Conservation (phyloP, 164 flowering plant genomes). For the Magnolia changhungtana region DNA sequence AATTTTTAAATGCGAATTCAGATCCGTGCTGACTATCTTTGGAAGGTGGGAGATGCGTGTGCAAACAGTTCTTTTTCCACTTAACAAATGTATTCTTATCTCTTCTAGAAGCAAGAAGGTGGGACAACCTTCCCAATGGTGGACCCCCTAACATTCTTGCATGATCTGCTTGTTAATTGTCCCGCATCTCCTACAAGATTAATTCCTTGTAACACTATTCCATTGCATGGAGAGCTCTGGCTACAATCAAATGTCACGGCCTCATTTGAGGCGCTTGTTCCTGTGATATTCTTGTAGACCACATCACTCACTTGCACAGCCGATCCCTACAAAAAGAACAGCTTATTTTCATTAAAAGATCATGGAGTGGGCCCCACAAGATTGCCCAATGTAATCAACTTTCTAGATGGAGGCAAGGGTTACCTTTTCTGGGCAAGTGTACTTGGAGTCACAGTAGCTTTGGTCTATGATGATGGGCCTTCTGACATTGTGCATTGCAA, state of each 20-base stretch:
- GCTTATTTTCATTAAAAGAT: neutral
- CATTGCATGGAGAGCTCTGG: slow-evolving; percentile 33
- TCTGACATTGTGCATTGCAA: slow-evolving; percentile 39
- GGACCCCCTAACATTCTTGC: slow-evolving; percentile 27
- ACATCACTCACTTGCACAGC: slow-evolving; percentile 47
- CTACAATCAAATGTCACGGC: slow-evolving; percentile 47
- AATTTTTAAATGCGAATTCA: neutral
- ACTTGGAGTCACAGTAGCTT: slow-evolving; percentile 42
- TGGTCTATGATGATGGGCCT: slow-evolving; percentile 54
- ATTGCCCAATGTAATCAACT: neutral
- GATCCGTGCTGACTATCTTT: neutral
- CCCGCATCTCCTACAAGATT: slow-evolving; percentile 18
- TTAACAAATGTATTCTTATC: too few relatives aligned
- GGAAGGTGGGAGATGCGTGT: neutral
- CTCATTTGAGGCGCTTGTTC: slow-evolving; percentile 39
- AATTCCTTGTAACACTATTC: slow-evolving; percentile 33
- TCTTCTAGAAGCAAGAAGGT: slow-evolving; percentile 2
- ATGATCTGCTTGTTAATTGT: slow-evolving; percentile 13
- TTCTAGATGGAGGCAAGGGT: neutral
- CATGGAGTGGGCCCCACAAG: too few relatives aligned
- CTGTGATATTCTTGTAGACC: slow-evolving; percentile 35
- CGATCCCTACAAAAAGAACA: slow-evolving; percentile 20
- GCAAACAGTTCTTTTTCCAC: neutral
- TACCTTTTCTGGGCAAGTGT: slow-evolving; percentile 42
- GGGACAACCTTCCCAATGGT: slow-evolving; percentile 14